Base-by-base conservation (phyloP, 1,284 basidiomycete species). In the Marasmius sp. region DNA sequence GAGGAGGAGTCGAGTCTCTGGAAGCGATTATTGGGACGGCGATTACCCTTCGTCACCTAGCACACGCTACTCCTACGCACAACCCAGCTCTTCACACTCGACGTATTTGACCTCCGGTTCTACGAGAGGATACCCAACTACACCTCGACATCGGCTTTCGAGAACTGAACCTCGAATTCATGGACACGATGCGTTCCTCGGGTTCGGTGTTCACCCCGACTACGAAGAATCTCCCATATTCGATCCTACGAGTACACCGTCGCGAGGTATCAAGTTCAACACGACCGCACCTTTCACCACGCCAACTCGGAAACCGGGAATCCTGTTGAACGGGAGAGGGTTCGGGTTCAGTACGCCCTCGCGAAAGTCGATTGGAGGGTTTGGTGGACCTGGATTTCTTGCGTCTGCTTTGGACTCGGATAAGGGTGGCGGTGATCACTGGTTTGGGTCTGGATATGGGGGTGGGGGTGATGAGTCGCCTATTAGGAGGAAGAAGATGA, bases 201-300 rank as follows among this genome's bases (percentile, higher is more conserved):
- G 22, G 7, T 5, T 14, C 20, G 50, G 27, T 33, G 34, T 37
- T 37, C n/a, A 14, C 6, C 38, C 36, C 38, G 52, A 14, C 6
- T 54, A 54, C 38, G 52, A 54, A 37, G 52, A 54, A 9, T 54
- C 52, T 2, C 52, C 52, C 1, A 11, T 54, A 9, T 54, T 54
- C 37, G 52, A 54, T n/a, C 52, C 52, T 11, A 6, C 14, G n/a
- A 54, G 52, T 38, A 54, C 52, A n/a, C 52, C 52, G 2, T 54
- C 52, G 6, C 52, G 52, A n/a, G 52, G 52, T n/a, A 37, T 54
- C 52, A 54, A 54, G 37, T 54, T 54, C 52, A 54, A 54, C 37
- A 27, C 16, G 10, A 14, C 34, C 1, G 27, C 52, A 14, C 52
- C 52, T 37, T 54, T 54, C 16, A 37, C 52, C 20, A 54, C 52